Base-by-base conservation (phyloP, 225 moss, liverwort and hornwort genomes). In the Sphagnum contortum region DNA sequence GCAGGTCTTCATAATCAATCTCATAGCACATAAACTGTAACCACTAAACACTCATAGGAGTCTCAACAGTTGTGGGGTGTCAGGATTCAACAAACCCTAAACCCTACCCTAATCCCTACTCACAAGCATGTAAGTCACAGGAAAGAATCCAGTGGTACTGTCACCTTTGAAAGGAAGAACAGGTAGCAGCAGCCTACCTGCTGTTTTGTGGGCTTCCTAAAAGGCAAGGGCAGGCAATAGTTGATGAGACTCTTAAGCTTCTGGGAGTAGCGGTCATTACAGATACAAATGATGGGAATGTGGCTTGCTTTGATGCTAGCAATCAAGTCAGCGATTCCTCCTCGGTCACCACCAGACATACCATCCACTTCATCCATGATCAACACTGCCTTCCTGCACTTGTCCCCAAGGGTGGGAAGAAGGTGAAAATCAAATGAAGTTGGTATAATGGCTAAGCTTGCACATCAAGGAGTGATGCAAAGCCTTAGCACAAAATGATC, bases 361-460 rank as follows among this genome's bases (percentile, higher is more conserved):
- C 96, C 98, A 67, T 98, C 98, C 60, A 93, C 98, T 86, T 98
- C 98, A 66, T 93, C 98, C 93, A 98, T 98, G 72, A 98, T 88
- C 46, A 98, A 72, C 57, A 90, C 98, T 64, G 91, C 70, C 57
- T 83, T 86, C 74, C 92, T 98, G 81, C 68, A 80, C 50, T 55
- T 73, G 12, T 2, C 57, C 61, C 44, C 29, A 48, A 29, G n/a
- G n/a, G n/a, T n/a, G 51, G 12, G 9, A 65, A 5, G n/a, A 45
- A n/a, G 6, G 8, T 2, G 2, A 13, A 7, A 6, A 13, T 60
- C 13, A 13, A 7, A 60, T 60, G 12, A 12, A 6, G 48, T 49
- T 48, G 5, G 50, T 10, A 65, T n/a, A 65, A 49, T 52, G n/a
- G 11, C 9, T 3, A 65, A 49, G 46, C 9, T 7, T 13, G 64